Evolutionary conservation across 768 basidiomycete genomes (phyloP), one percentile per base, ranked within the genome.

Genomic region (Cubamyces sp.): DNA sequence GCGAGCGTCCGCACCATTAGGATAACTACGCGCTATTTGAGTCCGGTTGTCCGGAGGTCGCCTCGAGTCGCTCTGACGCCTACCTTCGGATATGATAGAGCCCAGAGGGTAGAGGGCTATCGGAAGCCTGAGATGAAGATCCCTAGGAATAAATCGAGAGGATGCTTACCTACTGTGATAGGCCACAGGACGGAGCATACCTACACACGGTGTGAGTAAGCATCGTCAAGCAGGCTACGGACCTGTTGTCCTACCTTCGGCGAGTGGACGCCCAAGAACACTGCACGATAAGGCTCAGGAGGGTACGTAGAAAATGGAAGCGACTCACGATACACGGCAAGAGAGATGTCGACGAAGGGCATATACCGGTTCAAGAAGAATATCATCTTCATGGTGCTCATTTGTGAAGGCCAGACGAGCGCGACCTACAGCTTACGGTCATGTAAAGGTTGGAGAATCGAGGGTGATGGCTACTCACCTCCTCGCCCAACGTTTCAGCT

Each of bases 311-410:
- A 34, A 34, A 9, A 34, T 34, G 34, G 1, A 1, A 11, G 34
- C 34, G 5, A 34, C 60, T 47, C 7, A 61, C 60, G 12, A 5
- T 16, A 12, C 8, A 49, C 34, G 15, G 45, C 60, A 12, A 61
- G 47, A 0, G 41, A 12, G 2, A 47, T 39, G 42, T 61, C 60
- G 12, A 61, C 9, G 26, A 61, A n/a, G n/a, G 52, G 42, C 46
- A 54, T 48, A 48, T 61, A 61, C 7, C 54, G 54, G 47, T 61
- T 61, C 5, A 61, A 14, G 47, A 49, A 43, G 47, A 41, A 61
- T 23, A 61, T 47, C 37, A 61, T 26, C 47, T 61, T 61, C 60
- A 61, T 61, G 11, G 15, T 18, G n/a, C 47, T 61, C 39, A 61
- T 23, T 7, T 40, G 21, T 6, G 53, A 48, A 2, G 45, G 53